These are phyloP conservation scores for Claviceps lovelessii DNA, from an alignment of 2,329 filamentous ascomycete species.

Conservation along the genomic window DNA sequence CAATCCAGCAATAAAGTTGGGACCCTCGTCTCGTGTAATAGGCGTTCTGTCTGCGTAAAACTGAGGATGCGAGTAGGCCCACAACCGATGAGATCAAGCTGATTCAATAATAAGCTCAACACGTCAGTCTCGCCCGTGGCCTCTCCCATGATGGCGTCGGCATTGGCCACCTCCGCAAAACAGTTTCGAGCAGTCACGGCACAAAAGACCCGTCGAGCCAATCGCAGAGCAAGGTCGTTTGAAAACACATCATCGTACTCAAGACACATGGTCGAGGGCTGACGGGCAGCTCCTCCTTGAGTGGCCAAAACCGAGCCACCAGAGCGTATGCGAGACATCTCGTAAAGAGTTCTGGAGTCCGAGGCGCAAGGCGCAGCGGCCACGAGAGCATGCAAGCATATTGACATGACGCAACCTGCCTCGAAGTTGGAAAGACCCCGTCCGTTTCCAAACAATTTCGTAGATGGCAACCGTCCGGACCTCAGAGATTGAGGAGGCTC, in stretches of 20 bases:
- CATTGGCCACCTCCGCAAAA: slow-evolving; percentile 30
- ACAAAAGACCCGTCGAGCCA: slow-evolving; percentile 44
- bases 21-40: slow-evolving; percentile 41
- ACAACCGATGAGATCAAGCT: slow-evolving; percentile 37
- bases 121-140: slow-evolving; percentile 24
- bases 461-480: slow-evolving; percentile 20
- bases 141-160: slow-evolving; percentile 21
- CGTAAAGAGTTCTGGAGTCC: slow-evolving; percentile 34
- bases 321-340: slow-evolving; percentile 47
- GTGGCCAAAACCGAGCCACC: slow-evolving; percentile 36
- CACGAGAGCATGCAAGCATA: slow-evolving; percentile 49
- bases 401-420: slow-evolving; percentile 39
- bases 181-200: slow-evolving; percentile 39
- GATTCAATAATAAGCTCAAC: slow-evolving; percentile 33
- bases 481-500: slow-evolving; percentile 34
- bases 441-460: slow-evolving; percentile 2
- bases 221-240: slow-evolving; percentile 42
- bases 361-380: slow-evolving; percentile 39
- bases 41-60: slow-evolving; percentile 36
- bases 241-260: slow-evolving; percentile 50
- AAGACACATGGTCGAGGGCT: slow-evolving; percentile 36
- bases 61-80: slow-evolving; percentile 31
- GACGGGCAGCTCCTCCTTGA: slow-evolving; percentile 29
- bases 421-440: slow-evolving; percentile 27
- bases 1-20: slow-evolving; percentile 51